These are phyloP conservation scores for Lachancea nothofagi DNA, from an alignment of 805 yeast genomes.

Conservation along the genomic window DNA sequence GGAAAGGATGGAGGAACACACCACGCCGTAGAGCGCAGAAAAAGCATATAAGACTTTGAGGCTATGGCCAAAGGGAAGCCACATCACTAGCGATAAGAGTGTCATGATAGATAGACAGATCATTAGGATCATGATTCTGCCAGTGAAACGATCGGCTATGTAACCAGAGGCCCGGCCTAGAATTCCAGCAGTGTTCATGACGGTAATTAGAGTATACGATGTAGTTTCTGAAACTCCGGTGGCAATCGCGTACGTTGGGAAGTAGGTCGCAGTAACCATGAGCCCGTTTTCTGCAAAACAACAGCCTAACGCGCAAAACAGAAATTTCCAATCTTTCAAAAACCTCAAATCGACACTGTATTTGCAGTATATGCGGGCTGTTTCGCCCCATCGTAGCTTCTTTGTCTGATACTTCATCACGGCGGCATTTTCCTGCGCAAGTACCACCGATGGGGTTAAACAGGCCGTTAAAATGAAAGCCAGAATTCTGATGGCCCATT, in stretches of 20 bases:
- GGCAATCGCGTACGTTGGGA: slow-evolving; percentile 44
- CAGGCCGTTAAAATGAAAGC: slow-evolving; percentile 36
- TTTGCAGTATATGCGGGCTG: slow-evolving; percentile 10
- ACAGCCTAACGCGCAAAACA: slow-evolving; percentile 36
- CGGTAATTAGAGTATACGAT: slow-evolving; percentile 39
- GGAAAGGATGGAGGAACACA: slow-evolving; percentile 56
- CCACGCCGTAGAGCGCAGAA: slow-evolving; percentile 51
- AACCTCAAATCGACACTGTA: slow-evolving; percentile 32
- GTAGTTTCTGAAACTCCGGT: slow-evolving; percentile 36
- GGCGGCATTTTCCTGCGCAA: slow-evolving; percentile 32
- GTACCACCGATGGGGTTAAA: slow-evolving; percentile 21
- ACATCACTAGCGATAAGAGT: slow-evolving; percentile 46
- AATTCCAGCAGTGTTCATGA: slow-evolving; percentile 41
- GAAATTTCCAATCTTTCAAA: slow-evolving; percentile 40
- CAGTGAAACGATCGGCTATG: slow-evolving; percentile 46
- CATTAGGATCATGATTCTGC: slow-evolving; percentile 53
- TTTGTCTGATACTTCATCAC: slow-evolving; percentile 17
- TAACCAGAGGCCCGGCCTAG: slow-evolving; percentile 55
- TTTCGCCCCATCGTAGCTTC: slow-evolving; percentile 12
- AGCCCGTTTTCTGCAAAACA: slow-evolving; percentile 41
- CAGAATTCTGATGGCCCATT: slow-evolving; percentile 48
- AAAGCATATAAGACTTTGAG: slow-evolving; percentile 44
- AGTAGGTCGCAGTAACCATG: slow-evolving; percentile 39
- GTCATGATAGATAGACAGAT: slow-evolving; percentile 42
- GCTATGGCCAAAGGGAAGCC: slow-evolving; percentile 59